A percentile compares a stretch with the other conserved stretches of the same genome.
phyloP scores from a whole-genome alignment of 2,329 filamentous ascomycete genomes.

The Aureobasidium zeae region DNA sequence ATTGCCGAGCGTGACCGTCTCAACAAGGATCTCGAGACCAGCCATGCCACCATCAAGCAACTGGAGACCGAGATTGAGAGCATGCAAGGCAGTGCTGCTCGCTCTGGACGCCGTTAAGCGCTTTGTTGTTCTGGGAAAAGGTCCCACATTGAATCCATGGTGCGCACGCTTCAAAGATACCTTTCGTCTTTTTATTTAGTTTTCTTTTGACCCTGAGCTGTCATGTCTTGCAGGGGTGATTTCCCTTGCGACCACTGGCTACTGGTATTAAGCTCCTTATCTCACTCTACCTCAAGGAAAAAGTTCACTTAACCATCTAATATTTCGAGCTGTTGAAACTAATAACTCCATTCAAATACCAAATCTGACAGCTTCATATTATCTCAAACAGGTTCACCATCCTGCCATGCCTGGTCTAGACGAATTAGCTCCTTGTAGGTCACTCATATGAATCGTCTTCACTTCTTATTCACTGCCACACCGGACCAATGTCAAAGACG shows the following conservation, averaged over 20 bases:
- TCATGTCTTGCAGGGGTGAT: constrained; percentile 1
- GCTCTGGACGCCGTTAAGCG: constrained; percentile 20
- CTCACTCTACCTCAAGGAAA: constrained; percentile 9
- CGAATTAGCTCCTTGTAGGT: too few relatives aligned
- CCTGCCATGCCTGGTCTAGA: too few relatives aligned
- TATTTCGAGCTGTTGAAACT: too few relatives aligned
- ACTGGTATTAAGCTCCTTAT: constrained; percentile 8
- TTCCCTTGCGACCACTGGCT: constrained; percentile 2
- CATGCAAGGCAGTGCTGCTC: constrained; percentile 54
- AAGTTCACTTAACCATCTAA: background rate
- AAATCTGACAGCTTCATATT: too few relatives aligned
- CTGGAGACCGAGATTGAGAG: constrained; percentile 86
- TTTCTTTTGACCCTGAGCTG: constrained; percentile 9
- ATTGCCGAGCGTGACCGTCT: constrained; percentile 96
- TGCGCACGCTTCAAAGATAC: constrained; percentile 13
- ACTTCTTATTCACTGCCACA: too few relatives aligned
- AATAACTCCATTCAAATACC: too few relatives aligned
- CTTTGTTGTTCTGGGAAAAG: background rate
- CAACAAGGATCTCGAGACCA: constrained; percentile 99
- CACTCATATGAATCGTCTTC: too few relatives aligned
- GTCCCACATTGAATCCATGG: background rate
- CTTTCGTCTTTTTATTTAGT: constrained; percentile 14
- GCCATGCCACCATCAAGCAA: constrained; percentile 82
- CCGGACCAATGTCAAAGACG: too few relatives aligned
- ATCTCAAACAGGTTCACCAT: too few relatives aligned